Base-by-base conservation (phyloP, 768 basidiomycete genomes). In the Lactarius tabidus region DNA sequence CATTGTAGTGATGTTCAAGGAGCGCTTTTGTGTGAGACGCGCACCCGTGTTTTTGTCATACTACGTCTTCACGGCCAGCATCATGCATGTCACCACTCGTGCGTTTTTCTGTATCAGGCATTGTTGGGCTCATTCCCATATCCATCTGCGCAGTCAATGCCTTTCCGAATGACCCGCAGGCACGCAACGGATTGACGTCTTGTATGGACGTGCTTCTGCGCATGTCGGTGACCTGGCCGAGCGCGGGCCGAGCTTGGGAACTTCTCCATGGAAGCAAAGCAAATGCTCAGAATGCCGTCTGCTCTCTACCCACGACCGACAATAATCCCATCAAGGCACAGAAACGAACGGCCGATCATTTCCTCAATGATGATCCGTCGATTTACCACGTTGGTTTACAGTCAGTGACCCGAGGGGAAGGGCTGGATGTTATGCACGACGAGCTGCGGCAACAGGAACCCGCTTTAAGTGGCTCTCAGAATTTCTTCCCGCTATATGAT, bases 41-140 rank as follows among this genome's bases (percentile, higher is more conserved):
- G 84, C 84, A 20, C 77, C 90, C 1, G 87, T 86, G 5, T 92
- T 90, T 72, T 75, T 90, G 33, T 87, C 83, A 70, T 93, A 91
- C 71, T 91, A 91, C 70, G 79, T 90, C 18, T 93, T 93, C 77
- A 87, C 87, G 3, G 89, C 90, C 18, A 84, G 84, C 63, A 84
- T 92, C 59, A 90, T 89, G 88, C 91, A 92, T 70, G 83, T 90
- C 54, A 85, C 85, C 2, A 86, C 79, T 45, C 74, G 90, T 93
- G 71, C 69, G 90, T 82, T 15, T 6, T 23, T 63, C 3, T 41
- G 53, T 17, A 14, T 8, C 45, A 54, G 23, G 41, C 28, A 48
- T 43, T 4, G 28, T 62, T 63, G 64, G 35, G n/a, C 62, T 39
- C 23, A 58, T 51, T 38, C 56, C 62, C 38, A 67, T 23, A 38